These are phyloP conservation scores for Penicillium crystallinum DNA, from an alignment of 495 filamentous ascomycete genomes.

Conservation along the genomic window DNA sequence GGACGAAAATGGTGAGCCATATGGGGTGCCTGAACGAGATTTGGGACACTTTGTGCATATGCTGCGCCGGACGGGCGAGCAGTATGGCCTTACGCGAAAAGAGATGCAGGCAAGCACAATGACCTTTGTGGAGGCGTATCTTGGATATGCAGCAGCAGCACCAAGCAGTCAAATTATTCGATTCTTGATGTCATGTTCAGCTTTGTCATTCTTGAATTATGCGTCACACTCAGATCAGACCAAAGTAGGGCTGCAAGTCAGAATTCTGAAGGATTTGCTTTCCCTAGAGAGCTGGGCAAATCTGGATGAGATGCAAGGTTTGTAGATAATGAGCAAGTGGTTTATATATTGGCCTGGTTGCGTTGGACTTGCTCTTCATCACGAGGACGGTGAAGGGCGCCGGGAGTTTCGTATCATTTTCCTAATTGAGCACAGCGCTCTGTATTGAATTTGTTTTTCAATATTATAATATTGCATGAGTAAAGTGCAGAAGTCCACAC, in stretches of 20 bases:
- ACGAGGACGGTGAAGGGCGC: too few relatives aligned
- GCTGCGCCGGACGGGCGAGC: background rate
- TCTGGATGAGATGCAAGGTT: background rate
- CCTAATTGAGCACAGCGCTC: too few relatives aligned
- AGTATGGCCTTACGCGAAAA: background rate
- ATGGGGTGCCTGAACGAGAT: background rate
- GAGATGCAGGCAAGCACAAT: background rate
- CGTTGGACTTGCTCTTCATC: too few relatives aligned
- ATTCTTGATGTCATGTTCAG: background rate
- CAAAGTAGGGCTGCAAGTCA: background rate
- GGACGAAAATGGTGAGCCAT: background rate
- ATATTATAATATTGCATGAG: too few relatives aligned
- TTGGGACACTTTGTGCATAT: background rate
- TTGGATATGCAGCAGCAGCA: background rate
- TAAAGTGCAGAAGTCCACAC: too few relatives aligned
- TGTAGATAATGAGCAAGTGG: background rate
- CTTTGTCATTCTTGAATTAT: background rate
- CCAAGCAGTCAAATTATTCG: background rate
- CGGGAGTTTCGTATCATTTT: too few relatives aligned
- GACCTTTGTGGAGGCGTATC: background rate
- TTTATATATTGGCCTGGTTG: too few relatives aligned
- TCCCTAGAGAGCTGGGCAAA: background rate
- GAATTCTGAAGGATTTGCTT: background rate
- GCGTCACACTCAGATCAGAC: background rate
- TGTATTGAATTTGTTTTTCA: too few relatives aligned